Base-by-base conservation (phyloP, 495 filamentous ascomycete genomes). In the Aspergillus ellipticus region DNA sequence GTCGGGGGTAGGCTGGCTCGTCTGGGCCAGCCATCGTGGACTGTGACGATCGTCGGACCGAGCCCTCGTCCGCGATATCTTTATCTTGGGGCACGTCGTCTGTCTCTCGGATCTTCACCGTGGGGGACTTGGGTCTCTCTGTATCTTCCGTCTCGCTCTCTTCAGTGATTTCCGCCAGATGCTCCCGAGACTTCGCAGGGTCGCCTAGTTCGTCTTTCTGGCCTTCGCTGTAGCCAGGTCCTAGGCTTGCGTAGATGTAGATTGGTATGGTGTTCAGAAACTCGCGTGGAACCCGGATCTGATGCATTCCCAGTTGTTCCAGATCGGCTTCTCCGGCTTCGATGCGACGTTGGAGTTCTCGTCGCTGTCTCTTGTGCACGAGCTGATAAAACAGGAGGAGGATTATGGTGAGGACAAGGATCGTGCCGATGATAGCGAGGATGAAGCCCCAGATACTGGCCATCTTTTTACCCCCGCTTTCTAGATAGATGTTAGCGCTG, bases 381-480 rank as follows among this genome's bases (percentile, higher is more conserved):
- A 85, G 69, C 60, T 90, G 89, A 85, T 96, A 94, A 26, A 81
- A 65, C 13, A 86, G 53, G 0, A 87, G 89, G 4, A 86, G 88
- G 1, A 79, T 51, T 6, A 79, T 76, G 24, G 90, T 79, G 42
- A 94, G 73, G 26, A 79, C 64, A 0, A 93, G 57, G 10, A 96
- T 77, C 0, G 90, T 83, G 6, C 78, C 90, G n/a, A 92, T 61
- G 39, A 96, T 87, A 48, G 92, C 85, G 22, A 96, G 75, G 41
- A 92, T 72, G 60, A 96, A 93, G 1, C 88, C 80, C 92, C 92
- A 97, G 1, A 96, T 76, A 26, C 80, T 85, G 1, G 87, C 87
- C 9, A 89, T 47, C 45, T 54, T 61, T 17, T 37, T 60, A 22
- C 59, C 50, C 21, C 49, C 35, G n/a, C 53, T 56, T 16, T 68